Percentiles rank a stretch among this genome's conserved stretches.
phyloP scores from a whole-genome alignment of 2,329 filamentous ascomycete genomes.

The Rachicladosporium sp. region DNA sequence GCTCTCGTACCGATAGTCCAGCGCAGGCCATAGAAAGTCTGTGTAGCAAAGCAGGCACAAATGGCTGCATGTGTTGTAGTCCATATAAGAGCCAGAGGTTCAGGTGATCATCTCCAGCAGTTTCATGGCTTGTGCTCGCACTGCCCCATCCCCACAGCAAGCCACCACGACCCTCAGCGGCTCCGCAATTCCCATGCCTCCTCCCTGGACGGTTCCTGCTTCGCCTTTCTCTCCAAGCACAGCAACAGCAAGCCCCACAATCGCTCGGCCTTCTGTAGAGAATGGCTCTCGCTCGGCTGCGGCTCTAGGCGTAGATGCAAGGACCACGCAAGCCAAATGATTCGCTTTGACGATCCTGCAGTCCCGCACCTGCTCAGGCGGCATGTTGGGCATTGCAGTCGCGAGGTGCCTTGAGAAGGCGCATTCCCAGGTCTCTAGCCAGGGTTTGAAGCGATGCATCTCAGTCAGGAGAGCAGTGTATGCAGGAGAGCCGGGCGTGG shows the following conservation, averaged over 20 bases:
- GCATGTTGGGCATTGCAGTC: conserved; percentile 16
- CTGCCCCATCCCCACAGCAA: conserved; percentile 3
- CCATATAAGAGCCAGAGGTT: not conserved
- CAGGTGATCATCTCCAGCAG: conserved; percentile 4
- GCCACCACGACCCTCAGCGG: conserved; percentile 3
- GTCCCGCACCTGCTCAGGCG: conserved; percentile 15
- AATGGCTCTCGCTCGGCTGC: conserved; percentile 5
- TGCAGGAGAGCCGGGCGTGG: conserved; percentile 9
- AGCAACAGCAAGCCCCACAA: conserved; percentile 6
- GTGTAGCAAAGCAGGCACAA: no score
- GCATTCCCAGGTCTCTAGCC: conserved; percentile 22
- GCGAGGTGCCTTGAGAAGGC: conserved; percentile 20
- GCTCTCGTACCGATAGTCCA: no score
- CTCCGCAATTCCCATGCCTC: conserved; percentile 2
- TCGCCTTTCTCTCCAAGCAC: conserved; percentile 2
- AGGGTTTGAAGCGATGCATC: conserved; percentile 12
- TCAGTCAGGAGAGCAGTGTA: conserved; percentile 7
- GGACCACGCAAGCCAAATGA: conserved; percentile 19
- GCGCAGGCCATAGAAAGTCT: no score
- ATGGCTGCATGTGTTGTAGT: no score
- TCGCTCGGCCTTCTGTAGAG: conserved; percentile 3
- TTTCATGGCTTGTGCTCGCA: conserved; percentile 1
- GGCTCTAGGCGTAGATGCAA: conserved; percentile 12
- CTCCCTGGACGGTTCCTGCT: not conserved
- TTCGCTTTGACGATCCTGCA: conserved; percentile 22